Base-by-base conservation (phyloP, 495 filamentous ascomycete species). In the Aspergillus mulundensis region DNA sequence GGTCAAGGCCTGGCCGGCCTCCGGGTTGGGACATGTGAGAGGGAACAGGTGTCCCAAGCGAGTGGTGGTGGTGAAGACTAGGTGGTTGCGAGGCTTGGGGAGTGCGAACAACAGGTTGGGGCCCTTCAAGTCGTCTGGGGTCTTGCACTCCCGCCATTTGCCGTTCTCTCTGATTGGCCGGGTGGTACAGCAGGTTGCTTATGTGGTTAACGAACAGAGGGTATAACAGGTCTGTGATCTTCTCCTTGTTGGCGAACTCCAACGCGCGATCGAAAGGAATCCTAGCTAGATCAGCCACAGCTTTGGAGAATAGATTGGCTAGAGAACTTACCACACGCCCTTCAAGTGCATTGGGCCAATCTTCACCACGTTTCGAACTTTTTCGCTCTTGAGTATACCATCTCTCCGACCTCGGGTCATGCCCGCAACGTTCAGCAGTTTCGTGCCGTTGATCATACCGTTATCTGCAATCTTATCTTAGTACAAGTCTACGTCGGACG, bases 331-430 rank as follows among this genome's bases (percentile, higher is more conserved):
- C 94, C 94, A 98, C 54, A 98, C 94, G 64, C 94, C 94, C 72
- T 98, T 98, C 23, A 98, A 75, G 66, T 98, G 94, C 94, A 98
- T 98, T 4, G 94, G 94, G 0, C 94, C 94, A 64, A 98, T 98
- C 73, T 98, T 98, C 50, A 98, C 94, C 14, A 98, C 94, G 74
- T 97, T 91, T 23, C 94, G 83, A 32, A 91, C 82, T 70, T 97
- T 97, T 68, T 98, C 94, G 70, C 94, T 97, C 76, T 98, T 98
- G 43, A 98, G 73, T 57, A 98, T 98, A 42, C 94, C 94, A 68
- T 98, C 94, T 64, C 94, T 84, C 49, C 94, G 87, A 39, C 94
- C 94, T 61, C 94, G 83, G 24, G 94, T 98, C 94, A 98, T 98
- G 2, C 94, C 93, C 18, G 94, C 94, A 18, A 98, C 94, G 59